Conservation (phyloP, 768 basidiomycete genomes). For the Cytidiella melzeri region DNA sequence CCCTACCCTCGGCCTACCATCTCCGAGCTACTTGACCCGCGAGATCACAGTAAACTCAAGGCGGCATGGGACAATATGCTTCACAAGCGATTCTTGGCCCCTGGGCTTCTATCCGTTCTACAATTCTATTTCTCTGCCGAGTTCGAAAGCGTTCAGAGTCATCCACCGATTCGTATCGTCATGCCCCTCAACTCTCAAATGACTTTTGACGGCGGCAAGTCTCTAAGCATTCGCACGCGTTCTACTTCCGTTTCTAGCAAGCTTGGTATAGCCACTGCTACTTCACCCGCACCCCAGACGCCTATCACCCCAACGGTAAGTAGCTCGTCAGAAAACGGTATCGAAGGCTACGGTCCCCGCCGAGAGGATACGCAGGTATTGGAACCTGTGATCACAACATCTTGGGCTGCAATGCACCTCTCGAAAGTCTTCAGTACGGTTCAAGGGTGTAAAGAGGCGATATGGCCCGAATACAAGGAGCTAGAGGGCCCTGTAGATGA, state of each 20-base stretch:
- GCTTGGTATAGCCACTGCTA: neutral
- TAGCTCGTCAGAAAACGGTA: conserved; percentile 8
- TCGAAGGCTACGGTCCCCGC: conserved; percentile 4
- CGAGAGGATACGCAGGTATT: conserved; percentile 9
- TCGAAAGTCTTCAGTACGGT: conserved; percentile 52
- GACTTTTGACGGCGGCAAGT: neutral
- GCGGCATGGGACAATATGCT: conserved; percentile 68
- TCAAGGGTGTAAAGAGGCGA: conserved; percentile 59
- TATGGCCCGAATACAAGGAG: conserved; percentile 57
- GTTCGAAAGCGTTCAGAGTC: conserved; percentile 47
- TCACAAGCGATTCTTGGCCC: conserved; percentile 45
- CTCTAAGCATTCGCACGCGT: neutral
- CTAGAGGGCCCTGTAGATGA: conserved; percentile 28
- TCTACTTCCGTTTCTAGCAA: neutral
- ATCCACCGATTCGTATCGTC: conserved; percentile 42
- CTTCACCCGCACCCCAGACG: neutral
- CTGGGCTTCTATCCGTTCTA: conserved; percentile 50
- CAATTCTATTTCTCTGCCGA: conserved; percentile 60
- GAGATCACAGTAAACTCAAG: conserved; percentile 58
- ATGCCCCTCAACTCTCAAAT: conserved; percentile 46
- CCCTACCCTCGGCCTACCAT: neutral
- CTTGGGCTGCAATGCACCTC: conserved; percentile 61
- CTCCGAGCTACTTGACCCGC: conserved; percentile 34
- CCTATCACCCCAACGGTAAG: neutral
- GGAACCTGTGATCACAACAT: conserved; percentile 28